Evolutionary conservation across 306 rosid genomes (phyloP), one percentile per base, ranked within the genome.

Genomic region (Fragaria iinumae): DNA sequence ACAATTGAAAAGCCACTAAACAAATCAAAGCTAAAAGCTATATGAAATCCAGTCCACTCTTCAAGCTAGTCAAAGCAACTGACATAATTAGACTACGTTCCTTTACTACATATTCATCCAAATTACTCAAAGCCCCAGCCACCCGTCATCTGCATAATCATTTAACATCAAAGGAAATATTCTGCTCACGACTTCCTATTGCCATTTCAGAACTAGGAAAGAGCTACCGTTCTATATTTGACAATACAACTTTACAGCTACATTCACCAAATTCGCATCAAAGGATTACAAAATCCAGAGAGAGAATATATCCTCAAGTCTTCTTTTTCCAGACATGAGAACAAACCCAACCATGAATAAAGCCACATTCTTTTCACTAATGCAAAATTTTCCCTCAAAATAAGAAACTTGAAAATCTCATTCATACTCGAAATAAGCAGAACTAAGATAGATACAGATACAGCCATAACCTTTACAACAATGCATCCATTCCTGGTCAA

Each of bases 401-500:
- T 63, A 11, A 36, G 23, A 63, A 17, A n/a, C 52, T 29, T 5
- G 14, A 50, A 11, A 23, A 18, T 38, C 68, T 60, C 79, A 60
- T 18, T 69, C 55, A 65, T 41, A 10, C 27, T 32, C 5, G 17
- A 13, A 44, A 55, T 10, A 56, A 76, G 23, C 52, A 29, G 45
- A 59, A 44, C 55, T 34, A 29, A 64, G 45, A 43, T 29, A 64
- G 7, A 29, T 64, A 64, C 44, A 60, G 8, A 43, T 43, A 59
- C 13, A 27, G 67, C 17, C 9, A 60, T 20, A 27, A 14, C 13
- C 38, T 34, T 65, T 65, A 3, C 45, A 36, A 4, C 38, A 44
- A 74, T 27, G 48, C 71, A n/a, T 39, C n/a, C 81, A 39, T 27
- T 79, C 27, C 71, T 44, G 2, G 36, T 76, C 59, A 16, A 55